Conservation (phyloP, 805 yeast species). For the Candida easanensis region DNA sequence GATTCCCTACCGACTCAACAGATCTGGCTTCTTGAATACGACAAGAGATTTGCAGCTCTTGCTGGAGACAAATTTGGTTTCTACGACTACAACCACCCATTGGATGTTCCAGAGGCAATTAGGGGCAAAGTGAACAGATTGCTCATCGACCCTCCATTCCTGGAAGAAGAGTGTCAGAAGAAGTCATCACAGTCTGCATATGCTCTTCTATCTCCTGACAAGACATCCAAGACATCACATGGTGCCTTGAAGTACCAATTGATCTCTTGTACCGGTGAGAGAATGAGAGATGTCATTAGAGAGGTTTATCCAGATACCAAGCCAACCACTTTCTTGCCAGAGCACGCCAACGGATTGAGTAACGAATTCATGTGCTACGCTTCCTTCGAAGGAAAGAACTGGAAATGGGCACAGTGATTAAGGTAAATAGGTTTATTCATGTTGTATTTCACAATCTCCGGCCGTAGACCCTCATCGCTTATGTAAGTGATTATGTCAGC, state of each 20-base stretch:
- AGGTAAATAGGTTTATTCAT: not conserved
- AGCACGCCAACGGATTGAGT: slow-evolving; percentile 80
- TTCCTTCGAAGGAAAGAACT: slow-evolving; percentile 61
- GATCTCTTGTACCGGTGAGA: slow-evolving; percentile 85
- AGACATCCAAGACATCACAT: slow-evolving; percentile 32
- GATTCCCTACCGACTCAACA: slow-evolving; percentile 59
- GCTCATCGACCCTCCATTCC: slow-evolving; percentile 84
- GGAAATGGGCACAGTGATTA: slow-evolving; percentile 43
- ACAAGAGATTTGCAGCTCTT: slow-evolving; percentile 68
- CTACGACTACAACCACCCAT: slow-evolving; percentile 75
- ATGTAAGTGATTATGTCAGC: not conserved
- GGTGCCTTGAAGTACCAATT: slow-evolving; percentile 47
- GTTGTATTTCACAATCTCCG: not conserved
- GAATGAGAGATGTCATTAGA: slow-evolving; percentile 67
- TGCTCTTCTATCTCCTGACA: slow-evolving; percentile 45
- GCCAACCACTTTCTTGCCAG: slow-evolving; percentile 70
- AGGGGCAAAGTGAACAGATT: slow-evolving; percentile 66
- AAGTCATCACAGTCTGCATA: slow-evolving; percentile 65
- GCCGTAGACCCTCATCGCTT: not conserved
- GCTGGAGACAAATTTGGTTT: slow-evolving; percentile 70
- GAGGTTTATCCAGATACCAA: slow-evolving; percentile 61
- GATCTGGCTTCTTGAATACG: slow-evolving; percentile 76
- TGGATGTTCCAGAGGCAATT: slow-evolving; percentile 53
- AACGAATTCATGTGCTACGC: slow-evolving; percentile 90
- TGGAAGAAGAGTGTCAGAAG: slow-evolving; percentile 77